A percentile compares a stretch with the other conserved stretches of the same genome.
These are phyloP conservation scores for Aureobasidium melanogenum DNA, from an alignment of 2,329 filamentous ascomycete species.

Conservation along the genomic window DNA sequence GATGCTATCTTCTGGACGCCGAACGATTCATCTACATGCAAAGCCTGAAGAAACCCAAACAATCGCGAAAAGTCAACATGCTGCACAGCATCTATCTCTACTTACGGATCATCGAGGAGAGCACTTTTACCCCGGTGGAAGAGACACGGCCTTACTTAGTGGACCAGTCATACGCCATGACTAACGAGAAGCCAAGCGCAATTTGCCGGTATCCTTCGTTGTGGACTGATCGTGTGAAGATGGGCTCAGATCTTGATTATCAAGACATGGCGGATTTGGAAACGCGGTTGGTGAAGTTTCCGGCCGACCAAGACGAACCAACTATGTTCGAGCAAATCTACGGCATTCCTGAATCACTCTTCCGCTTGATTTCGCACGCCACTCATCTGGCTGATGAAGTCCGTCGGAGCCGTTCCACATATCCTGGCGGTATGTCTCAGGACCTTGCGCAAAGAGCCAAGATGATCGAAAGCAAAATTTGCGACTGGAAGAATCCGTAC, in stretches of 20 bases:
- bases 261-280: constrained; percentile 28
- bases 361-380: constrained; percentile 36
- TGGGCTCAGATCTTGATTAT: not conserved
- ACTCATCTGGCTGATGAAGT: constrained; percentile 29
- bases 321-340: constrained; percentile 35
- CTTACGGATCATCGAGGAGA: constrained; percentile 26
- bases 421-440: not conserved
- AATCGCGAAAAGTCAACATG: constrained; percentile 30
- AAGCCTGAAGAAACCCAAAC: constrained; percentile 27
- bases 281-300: constrained; percentile 23
- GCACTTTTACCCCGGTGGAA: constrained; percentile 13
- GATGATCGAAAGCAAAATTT: constrained; percentile 4
- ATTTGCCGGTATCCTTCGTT: constrained; percentile 5
- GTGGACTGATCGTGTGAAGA: constrained; percentile 26
- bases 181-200: constrained; percentile 12
- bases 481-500: constrained; percentile 11
- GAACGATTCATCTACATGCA: constrained; percentile 29
- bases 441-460: not conserved
- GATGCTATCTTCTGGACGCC: constrained; percentile 30
- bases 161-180: constrained; percentile 19
- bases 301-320: constrained; percentile 5
- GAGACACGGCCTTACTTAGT: constrained; percentile 24
- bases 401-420: constrained; percentile 13
- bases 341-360: constrained; percentile 36
- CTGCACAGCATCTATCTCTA: constrained; percentile 33